Conservation (phyloP, 257 asterid genomes). For the Fraxinus quadrangulata region DNA sequence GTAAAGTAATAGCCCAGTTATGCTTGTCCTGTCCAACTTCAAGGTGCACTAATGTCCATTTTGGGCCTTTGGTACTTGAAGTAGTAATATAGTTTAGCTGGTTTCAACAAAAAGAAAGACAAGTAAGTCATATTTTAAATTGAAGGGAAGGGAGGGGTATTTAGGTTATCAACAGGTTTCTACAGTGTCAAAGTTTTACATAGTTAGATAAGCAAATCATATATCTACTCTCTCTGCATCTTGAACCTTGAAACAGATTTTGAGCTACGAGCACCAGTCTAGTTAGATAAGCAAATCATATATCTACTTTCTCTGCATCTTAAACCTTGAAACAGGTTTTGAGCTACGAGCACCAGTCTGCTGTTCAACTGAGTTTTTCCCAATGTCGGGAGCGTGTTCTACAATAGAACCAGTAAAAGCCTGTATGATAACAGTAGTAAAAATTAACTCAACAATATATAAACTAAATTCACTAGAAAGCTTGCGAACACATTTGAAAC, state of each 20-base stretch:
- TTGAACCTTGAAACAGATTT: too few species aligned
- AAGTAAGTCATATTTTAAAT: too few species aligned
- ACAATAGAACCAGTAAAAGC: constrained; percentile 73
- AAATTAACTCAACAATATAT: background rate
- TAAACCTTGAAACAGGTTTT: constrained; percentile 86
- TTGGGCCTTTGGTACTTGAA: too few species aligned
- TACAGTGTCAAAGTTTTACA: background rate
- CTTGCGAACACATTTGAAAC: background rate
- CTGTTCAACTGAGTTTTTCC: constrained; percentile 37
- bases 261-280: too few species aligned
- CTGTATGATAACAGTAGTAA: constrained; percentile 36
- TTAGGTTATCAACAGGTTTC: background rate
- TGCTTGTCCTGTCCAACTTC: too few species aligned
- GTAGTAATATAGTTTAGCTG: too few species aligned
- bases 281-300: too few species aligned
- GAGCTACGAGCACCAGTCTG: constrained; percentile 42
- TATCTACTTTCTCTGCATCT: constrained; percentile 59
- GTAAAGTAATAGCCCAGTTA: too few species aligned
- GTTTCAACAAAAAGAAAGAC: too few species aligned
- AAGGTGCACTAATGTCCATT: too few species aligned
- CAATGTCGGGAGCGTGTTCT: constrained; percentile 55
- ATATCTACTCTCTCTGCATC: too few species aligned
- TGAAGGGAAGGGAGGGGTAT: too few species aligned
- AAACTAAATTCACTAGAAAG: background rate
- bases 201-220: background rate